These are phyloP conservation scores for Nicotiana rustica DNA, from an alignment of 305 asterid species.

Conservation along the genomic window DNA sequence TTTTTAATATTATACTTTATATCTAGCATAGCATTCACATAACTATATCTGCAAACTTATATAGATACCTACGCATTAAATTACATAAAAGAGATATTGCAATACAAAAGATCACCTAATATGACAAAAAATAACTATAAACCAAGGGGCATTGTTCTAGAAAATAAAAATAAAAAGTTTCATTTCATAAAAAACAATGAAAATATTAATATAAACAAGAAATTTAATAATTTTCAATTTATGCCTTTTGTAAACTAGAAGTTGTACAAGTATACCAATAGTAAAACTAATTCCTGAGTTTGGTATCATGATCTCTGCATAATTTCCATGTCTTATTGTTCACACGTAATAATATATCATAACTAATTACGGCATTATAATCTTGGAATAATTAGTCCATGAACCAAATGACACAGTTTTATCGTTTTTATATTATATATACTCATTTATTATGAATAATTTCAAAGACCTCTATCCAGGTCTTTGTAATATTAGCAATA, in stretches of 20 bases:
- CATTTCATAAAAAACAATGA: not conserved
- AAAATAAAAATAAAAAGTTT: not conserved
- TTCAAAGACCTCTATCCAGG: no score
- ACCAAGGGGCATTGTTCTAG: not conserved
- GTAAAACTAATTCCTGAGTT: not conserved
- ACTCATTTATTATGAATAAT: no score
- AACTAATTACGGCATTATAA: not conserved
- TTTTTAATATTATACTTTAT: not conserved
- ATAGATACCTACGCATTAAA: not conserved
- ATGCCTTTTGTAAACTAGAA: not conserved
- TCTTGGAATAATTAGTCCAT: not conserved
- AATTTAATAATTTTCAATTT: not conserved
- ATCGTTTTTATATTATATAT: no score
- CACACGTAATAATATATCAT: not conserved
- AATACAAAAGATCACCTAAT: not conserved
- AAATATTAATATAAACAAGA: not conserved
- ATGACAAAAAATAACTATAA: slow-evolving; percentile 1
- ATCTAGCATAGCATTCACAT: not conserved
- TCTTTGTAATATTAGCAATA: not conserved
- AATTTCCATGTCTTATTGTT: not conserved
- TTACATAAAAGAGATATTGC: not conserved
- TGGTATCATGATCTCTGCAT: not conserved
- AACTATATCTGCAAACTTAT: not conserved
- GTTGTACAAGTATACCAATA: not conserved
- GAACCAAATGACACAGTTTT: not conserved